Evolutionary conservation across 2,329 filamentous ascomycete species (phyloP).

Genomic region (Cordyceps farinosa): DNA sequence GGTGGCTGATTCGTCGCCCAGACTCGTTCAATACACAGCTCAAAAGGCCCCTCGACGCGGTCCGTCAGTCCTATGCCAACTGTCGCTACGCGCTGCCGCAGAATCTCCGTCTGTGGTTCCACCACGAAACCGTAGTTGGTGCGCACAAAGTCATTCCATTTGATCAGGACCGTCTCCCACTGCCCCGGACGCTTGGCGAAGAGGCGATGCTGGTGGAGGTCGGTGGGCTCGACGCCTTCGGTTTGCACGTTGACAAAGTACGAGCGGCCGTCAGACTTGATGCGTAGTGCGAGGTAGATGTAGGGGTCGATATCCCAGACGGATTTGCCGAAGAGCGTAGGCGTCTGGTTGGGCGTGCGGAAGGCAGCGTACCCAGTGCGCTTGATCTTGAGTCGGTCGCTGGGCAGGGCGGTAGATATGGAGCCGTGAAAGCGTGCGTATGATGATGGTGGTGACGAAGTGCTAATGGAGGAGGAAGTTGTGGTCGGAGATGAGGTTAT

Average conservation of each 20-base stretch:
- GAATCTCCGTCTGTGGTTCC: constrained; percentile 86
- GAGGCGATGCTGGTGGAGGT: constrained; percentile 90
- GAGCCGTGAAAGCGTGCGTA: constrained; percentile 81
- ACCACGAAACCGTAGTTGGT: constrained; percentile 91
- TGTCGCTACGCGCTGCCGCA: constrained; percentile 79
- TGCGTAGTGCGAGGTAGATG: constrained; percentile 76
- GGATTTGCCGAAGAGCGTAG: constrained; percentile 80
- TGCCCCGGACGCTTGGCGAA: constrained; percentile 74
- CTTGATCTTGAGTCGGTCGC: constrained; percentile 68
- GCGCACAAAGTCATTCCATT: constrained; percentile 88
- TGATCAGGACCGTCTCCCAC: constrained; percentile 94
- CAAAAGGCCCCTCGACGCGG: constrained; percentile 81
- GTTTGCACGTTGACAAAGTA: constrained; percentile 97
- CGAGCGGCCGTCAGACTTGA: constrained; percentile 85
- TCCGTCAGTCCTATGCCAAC: constrained; percentile 89
- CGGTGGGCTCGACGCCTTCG: constrained; percentile 88
- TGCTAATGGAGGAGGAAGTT: constrained; percentile 4
- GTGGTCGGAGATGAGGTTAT: constrained; percentile 33
- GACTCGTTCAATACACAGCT: constrained; percentile 77
- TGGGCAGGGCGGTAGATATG: constrained; percentile 82
- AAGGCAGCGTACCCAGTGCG: constrained; percentile 87
- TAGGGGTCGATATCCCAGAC: constrained; percentile 91
- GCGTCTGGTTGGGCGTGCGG: constrained; percentile 71
- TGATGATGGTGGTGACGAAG: constrained; percentile 24
- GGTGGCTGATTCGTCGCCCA: constrained; percentile 75